phyloP scores from a whole-genome alignment of 73 alveolate genomes.

The Tetrahymena malaccensis region DNA sequence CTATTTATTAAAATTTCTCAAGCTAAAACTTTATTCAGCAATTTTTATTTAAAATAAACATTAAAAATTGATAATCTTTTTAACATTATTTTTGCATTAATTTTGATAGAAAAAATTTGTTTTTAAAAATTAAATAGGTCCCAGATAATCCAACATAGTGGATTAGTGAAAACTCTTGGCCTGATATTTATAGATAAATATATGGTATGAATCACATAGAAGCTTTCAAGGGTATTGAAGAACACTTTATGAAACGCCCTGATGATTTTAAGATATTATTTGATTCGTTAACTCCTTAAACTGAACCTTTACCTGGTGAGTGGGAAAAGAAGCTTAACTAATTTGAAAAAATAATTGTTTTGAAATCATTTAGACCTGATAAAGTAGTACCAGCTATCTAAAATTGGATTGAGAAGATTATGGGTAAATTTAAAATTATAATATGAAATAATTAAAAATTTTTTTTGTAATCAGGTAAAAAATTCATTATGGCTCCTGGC shows the following conservation, averaged over 20 bases:
- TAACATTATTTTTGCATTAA: too few relatives aligned
- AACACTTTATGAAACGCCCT: conserved; percentile 65
- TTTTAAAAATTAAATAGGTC: background rate
- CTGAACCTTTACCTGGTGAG: conserved; percentile 83
- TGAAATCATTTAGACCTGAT: conserved; percentile 89
- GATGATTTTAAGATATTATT: conserved; percentile 69
- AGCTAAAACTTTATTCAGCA: too few relatives aligned
- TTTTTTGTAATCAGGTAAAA: conserved; percentile 54
- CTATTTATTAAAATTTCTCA: too few relatives aligned
- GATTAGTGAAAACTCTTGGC: conserved; percentile 94
- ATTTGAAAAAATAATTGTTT: conserved; percentile 73
- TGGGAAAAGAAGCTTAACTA: conserved; percentile 81
- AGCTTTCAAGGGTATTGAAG: conserved; percentile 77
- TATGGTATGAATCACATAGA: conserved; percentile 72
- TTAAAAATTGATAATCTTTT: too few relatives aligned
- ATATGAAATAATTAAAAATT: background rate
- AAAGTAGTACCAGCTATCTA: conserved; percentile 71
- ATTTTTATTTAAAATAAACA: too few relatives aligned
- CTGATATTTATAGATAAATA: conserved; percentile 80
- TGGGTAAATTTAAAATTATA: background rate
- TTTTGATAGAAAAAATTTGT: too few relatives aligned
- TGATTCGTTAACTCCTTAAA: conserved; percentile 89
- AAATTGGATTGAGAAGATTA: conserved; percentile 75
- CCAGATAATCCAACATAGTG: conserved; percentile 92
- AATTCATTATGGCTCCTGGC: conserved; percentile 85